phyloP scores from a whole-genome alignment of 345 rosid genomes.

The Lumnitzera racemosa region DNA sequence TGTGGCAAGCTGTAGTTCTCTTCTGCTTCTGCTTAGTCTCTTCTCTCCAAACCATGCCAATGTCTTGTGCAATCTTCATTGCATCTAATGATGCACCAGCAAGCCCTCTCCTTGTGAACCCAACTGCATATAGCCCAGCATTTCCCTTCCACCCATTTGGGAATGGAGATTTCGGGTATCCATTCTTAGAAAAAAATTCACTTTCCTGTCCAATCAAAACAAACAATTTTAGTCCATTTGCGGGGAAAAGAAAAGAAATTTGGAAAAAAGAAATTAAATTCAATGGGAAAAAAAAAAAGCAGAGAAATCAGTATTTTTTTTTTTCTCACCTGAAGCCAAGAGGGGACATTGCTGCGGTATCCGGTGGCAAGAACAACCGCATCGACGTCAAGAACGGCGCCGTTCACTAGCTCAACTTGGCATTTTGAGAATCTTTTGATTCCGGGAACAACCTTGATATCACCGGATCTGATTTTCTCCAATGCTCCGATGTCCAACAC shows the following conservation, averaged over 20 bases:
- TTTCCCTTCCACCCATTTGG: slow-evolving; percentile 91
- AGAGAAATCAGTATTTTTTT: slow-evolving; percentile 1
- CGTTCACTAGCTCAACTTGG: slow-evolving; percentile 57
- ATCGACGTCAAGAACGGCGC: slow-evolving; percentile 44
- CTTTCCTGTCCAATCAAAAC: slow-evolving; percentile 38
- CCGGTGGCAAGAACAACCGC: slow-evolving; percentile 73
- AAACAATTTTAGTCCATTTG: slow-evolving; percentile 12
- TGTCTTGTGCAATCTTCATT: slow-evolving; percentile 59
- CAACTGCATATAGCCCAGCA: slow-evolving; percentile 78
- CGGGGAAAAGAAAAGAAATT: too few relatives aligned
- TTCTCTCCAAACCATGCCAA: slow-evolving; percentile 65
- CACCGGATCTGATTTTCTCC: slow-evolving; percentile 56
- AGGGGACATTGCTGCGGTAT: slow-evolving; percentile 48
- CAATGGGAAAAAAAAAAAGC: not conserved
- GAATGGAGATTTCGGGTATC: slow-evolving; percentile 49
- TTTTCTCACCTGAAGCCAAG: slow-evolving; percentile 65
- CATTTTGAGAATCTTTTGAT: slow-evolving; percentile 44
- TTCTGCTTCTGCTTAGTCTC: slow-evolving; percentile 64
- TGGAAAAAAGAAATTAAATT: too few relatives aligned
- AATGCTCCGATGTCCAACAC: slow-evolving; percentile 77
- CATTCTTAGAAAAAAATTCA: slow-evolving; percentile 74
- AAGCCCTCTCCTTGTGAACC: slow-evolving; percentile 87
- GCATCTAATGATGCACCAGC: slow-evolving; percentile 84
- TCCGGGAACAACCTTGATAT: slow-evolving; percentile 64
- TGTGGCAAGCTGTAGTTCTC: slow-evolving; percentile 36